A percentile compares a stretch with the other conserved stretches of the same genome.
Conservation (phyloP, 768 basidiomycete species). For the Mrakia blollopis region DNA sequence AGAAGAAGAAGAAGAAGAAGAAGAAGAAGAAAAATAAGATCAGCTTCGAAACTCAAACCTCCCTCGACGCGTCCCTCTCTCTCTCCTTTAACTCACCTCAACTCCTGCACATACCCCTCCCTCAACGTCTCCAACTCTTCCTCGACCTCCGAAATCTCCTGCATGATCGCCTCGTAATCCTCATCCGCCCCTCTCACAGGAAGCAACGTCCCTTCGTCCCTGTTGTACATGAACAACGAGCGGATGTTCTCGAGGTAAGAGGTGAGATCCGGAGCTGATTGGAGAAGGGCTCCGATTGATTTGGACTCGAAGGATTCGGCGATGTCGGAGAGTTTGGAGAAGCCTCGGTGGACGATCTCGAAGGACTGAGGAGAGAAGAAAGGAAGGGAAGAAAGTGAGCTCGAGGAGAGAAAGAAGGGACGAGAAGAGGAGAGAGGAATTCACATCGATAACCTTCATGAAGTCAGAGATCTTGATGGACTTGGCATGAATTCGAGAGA, state of each 20-base stretch:
- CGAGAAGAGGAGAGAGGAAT: slow-evolving; percentile 34
- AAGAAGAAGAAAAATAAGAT: neutral
- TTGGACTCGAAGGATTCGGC: slow-evolving; percentile 71
- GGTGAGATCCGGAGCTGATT: slow-evolving; percentile 72
- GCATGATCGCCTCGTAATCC: slow-evolving; percentile 70
- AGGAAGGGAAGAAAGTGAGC: neutral
- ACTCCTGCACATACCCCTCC: slow-evolving; percentile 60
- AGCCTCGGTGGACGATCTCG: slow-evolving; percentile 62
- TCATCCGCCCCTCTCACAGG: slow-evolving; percentile 82
- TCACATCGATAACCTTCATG: slow-evolving; percentile 69
- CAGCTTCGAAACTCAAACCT: neutral
- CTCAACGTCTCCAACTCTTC: slow-evolving; percentile 63
- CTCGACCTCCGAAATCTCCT: slow-evolving; percentile 68
- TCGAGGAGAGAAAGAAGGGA: neutral
- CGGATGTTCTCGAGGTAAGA: slow-evolving; percentile 68
- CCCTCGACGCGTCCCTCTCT: neutral
- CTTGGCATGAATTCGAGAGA: slow-evolving; percentile 91
- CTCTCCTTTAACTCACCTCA: slow-evolving; percentile 53
- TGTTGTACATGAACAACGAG: slow-evolving; percentile 56
- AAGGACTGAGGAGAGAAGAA: slow-evolving; percentile 56
- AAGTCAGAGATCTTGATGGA: slow-evolving; percentile 85
- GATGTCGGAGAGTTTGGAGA: slow-evolving; percentile 58
- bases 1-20: neutral
- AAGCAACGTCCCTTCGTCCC: slow-evolving; percentile 52
- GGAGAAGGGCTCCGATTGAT: slow-evolving; percentile 67